Base-by-base conservation (phyloP, 306 rosid species). In the Dryas alaskensis region DNA sequence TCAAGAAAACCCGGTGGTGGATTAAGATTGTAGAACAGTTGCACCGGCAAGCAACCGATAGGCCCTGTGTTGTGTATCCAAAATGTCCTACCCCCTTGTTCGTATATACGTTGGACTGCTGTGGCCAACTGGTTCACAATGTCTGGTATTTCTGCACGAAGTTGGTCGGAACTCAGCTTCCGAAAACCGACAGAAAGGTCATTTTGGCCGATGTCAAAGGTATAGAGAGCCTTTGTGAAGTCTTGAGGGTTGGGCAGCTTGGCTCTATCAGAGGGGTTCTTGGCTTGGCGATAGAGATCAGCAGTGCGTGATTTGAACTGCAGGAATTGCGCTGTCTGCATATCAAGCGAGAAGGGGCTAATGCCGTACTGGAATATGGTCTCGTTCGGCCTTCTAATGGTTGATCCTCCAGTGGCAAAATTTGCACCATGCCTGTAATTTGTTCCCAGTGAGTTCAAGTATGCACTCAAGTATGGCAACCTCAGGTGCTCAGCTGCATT, bases 11-110 rank as follows among this genome's bases (percentile, higher is more conserved):
- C 96, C 3, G 83, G 74, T 3, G 93, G 81, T 12, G 88, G 76
- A 80, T 81, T 84, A 13, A 81, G 91, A 67, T 48, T 88, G 89
- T 93, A 91, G 87, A 89, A 91, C 6, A 75, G 84, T 65, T 87
- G 80, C 55, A 93, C 82, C 7, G 98, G 97, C 74, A 91, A 68
- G 70, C 97, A 93, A 16, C 98, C 98, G 73, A 90, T 60, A 0
- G 98, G 98, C n/a, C 92, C 90, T 13, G 97, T 93, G 79, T 91
- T 93, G 87, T 91, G 98, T 74, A 93, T 81, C 98, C 98, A 93
- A 64, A 93, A 93, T 46, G 87, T 13, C 85, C 96, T 86, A 59
- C 98, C 98, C 39, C 93, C 97, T 85, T 79, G 85, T 60, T 84
- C 8, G 55, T 89, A 91, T 60, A 90, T 72, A 73, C 76, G 81